Evolutionary conservation across 306 rosid genomes (phyloP), one percentile per base, ranked within the genome.

Genomic region (Canavalia ensiformis): DNA sequence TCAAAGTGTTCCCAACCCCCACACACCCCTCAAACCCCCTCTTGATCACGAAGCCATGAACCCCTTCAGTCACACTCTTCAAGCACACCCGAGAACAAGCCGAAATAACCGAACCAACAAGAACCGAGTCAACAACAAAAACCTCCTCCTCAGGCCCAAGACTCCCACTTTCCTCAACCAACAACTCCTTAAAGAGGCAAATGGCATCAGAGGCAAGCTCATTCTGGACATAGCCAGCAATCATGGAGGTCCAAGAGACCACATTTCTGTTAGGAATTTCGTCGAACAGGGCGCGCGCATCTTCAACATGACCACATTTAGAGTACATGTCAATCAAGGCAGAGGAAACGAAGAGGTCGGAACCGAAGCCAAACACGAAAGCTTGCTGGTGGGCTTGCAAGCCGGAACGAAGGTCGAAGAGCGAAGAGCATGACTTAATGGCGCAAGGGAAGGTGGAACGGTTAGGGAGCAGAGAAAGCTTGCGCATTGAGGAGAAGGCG

Each of bases 221-320:
- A 41, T 90, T 94, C 50, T 85, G 97, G 65, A 89, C 89, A 55
- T 85, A 88, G 12, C 94, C 96, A 2, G 83, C 71, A 81, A 94
- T 90, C 84, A 92, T 83, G 10, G 97, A 83, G 1, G 97, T 92
- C 98, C 97, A 94, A 35, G 97, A 91, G 34, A 92, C 98, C 8
- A 88, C 90, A 57, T 91, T 92, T 84, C 89, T 81, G 1, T 30
- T 52, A 66, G 93, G 94, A 88, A 87, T 91, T 85, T 82, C 89
- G 33, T 92, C 98, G 74, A 94, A 94, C 92, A 94, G 60, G 33
- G 8, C 25, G 8, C 93, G 85, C 1, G 97, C 96, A 62, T 90
- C 91, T 0, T 47, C 55, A 83, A 88, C 45, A 6, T 64, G 63
- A 6, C 92, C 93, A 57, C 96, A 94, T 54, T 91, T 92, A 0